These are phyloP conservation scores for Thielaviopsis populi DNA, from an alignment of 2,329 filamentous ascomycete species.

Conservation along the genomic window DNA sequence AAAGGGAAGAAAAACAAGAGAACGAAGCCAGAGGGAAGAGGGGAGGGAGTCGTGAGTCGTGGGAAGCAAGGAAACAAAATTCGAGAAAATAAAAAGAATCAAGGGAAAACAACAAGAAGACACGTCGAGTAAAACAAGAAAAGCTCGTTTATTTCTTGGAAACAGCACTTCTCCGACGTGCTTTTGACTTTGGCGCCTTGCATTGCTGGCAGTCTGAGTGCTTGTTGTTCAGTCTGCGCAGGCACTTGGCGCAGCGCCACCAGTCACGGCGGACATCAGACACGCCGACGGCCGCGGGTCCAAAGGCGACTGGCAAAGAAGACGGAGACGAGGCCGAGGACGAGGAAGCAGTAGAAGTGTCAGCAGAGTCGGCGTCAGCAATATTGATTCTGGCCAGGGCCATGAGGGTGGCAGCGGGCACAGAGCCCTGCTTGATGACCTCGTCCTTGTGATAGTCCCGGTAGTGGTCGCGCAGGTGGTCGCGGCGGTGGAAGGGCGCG, in stretches of 20 bases:
- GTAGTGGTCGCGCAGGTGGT: constrained; percentile 43
- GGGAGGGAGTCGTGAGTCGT: not conserved
- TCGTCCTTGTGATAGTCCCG: constrained; percentile 42
- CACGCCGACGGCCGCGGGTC: constrained; percentile 22
- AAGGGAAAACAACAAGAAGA: not conserved
- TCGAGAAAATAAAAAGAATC: not conserved
- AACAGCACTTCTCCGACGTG: constrained; percentile 34
- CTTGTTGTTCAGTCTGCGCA: constrained; percentile 29
- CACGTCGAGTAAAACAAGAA: not conserved
- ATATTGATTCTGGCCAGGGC: not conserved
- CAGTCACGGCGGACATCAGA: constrained; percentile 31
- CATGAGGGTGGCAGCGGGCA: not conserved
- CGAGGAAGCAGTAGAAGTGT: not conserved
- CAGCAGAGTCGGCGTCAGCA: not conserved
- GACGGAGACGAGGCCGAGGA: not conserved
- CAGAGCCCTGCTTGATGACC: constrained; percentile 32
- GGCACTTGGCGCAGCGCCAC: constrained; percentile 42
- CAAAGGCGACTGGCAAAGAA: constrained; percentile 8
- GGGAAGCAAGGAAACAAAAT: not conserved
- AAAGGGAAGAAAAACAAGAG: constrained; percentile 1
- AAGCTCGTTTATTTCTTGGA: constrained; percentile 7
- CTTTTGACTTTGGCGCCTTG: constrained; percentile 23
- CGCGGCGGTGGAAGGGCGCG: constrained; percentile 36
- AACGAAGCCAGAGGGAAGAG: not conserved
- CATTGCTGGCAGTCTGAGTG: constrained; percentile 35